Percentiles rank a stretch among this genome's conserved stretches.
Evolutionary conservation across 2,329 filamentous ascomycete genomes (phyloP).

Genomic region (Phaeosphaeriaceae sp.): DNA sequence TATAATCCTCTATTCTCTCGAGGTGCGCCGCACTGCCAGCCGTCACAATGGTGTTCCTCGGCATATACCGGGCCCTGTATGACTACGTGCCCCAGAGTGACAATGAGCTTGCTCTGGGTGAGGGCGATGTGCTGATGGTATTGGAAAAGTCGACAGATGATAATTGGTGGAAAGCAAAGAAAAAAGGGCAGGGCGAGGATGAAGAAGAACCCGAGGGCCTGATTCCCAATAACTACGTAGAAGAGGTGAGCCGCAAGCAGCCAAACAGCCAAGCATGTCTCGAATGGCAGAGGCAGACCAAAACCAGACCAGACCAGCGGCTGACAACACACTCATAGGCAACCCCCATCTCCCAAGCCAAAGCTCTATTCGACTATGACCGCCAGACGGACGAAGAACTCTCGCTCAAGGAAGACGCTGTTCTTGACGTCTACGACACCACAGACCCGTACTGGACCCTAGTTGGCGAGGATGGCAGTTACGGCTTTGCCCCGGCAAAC

Average conservation of each 20-base stretch:
- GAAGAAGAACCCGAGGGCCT: conserved; percentile 90
- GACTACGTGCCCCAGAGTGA: conserved; percentile 89
- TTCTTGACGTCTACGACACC: conserved; percentile 83
- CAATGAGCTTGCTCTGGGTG: conserved; percentile 81
- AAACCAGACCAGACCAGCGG: not conserved
- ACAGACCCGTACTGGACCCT: conserved; percentile 97
- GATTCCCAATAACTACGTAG: conserved; percentile 93
- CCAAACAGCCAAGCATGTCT: not conserved
- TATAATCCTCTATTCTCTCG: conserved; percentile 1
- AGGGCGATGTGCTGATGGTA: conserved; percentile 88
- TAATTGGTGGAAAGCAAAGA: conserved; percentile 97
- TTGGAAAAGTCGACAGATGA: conserved; percentile 77
- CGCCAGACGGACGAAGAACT: conserved; percentile 97
- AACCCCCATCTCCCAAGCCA: conserved; percentile 71
- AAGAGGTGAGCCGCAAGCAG: conserved; percentile 71
- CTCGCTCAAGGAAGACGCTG: conserved; percentile 88
- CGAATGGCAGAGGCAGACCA: not conserved
- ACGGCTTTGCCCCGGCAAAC: conserved; percentile 93
- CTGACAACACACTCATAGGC: conserved; percentile 57
- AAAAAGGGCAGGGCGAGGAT: conserved; percentile 77
- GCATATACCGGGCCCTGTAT: conserved; percentile 88
- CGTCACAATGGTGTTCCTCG: conserved; percentile 81
- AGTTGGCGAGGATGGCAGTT: conserved; percentile 82
- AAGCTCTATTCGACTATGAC: conserved; percentile 97
- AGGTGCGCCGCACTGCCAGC: conserved; percentile 22